These are phyloP conservation scores for Colletotrichum chrysophilum DNA, from an alignment of 2,329 filamentous ascomycete species.

Conservation along the genomic window DNA sequence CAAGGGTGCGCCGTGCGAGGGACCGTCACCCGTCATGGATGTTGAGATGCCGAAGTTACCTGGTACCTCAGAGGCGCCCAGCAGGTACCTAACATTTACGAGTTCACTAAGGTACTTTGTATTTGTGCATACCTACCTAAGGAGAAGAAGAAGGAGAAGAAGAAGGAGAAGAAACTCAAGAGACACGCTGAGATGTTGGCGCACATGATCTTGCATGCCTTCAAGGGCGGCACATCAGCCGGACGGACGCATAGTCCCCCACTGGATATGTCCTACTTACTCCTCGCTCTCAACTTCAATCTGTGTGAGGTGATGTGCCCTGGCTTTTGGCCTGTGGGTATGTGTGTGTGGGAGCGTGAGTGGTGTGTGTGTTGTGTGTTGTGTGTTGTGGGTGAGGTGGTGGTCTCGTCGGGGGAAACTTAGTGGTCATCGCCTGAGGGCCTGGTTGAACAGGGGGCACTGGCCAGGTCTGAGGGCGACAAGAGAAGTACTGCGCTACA, in stretches of 20 bases:
- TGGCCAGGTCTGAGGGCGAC: not conserved
- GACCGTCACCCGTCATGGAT: not conserved
- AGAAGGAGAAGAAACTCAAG: not conserved
- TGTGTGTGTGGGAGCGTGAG: not conserved
- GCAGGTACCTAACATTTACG: not conserved
- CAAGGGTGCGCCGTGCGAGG: slow-evolving; percentile 10
- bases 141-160: not conserved
- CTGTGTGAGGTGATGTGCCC: slow-evolving; percentile 16
- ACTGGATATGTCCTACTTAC: not conserved
- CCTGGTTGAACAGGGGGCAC: not conserved
- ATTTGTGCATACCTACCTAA: not conserved
- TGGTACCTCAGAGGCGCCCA: not conserved
- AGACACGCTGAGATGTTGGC: not conserved
- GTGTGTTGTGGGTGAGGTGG: not conserved
- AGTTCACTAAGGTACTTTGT: not conserved
- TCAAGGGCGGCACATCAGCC: not conserved
- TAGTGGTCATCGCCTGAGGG: slow-evolving; percentile 5
- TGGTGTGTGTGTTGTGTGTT: not conserved
- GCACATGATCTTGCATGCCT: not conserved
- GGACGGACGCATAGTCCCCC: slow-evolving; percentile 35
- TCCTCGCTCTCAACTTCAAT: not conserved
- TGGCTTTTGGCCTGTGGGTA: slow-evolving; percentile 7
- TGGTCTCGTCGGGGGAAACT: slow-evolving; percentile 4
- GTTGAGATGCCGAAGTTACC: slow-evolving; percentile 7
- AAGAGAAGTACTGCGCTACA: not conserved